Evolutionary conservation across 2,329 filamentous ascomycete species (phyloP), one percentile per base, ranked within the genome.

Genomic region (Aspergillus sp.): DNA sequence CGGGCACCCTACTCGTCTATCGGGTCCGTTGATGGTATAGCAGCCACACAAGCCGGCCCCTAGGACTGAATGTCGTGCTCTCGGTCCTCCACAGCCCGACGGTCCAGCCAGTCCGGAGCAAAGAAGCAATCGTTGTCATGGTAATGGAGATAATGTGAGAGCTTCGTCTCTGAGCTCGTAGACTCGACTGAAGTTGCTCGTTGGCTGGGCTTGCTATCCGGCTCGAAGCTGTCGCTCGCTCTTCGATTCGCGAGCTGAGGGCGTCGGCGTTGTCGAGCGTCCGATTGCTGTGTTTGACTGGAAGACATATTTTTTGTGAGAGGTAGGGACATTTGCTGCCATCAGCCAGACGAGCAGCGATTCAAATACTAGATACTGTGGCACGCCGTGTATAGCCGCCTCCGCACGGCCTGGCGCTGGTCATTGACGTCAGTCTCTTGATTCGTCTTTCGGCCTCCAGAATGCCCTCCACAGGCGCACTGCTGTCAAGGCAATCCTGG

Each of bases 81-180:
- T 40, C 21, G 39, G 37, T 41, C 37, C 15, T 23, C 31, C 44
- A 52, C 46, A 4, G 21, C 40, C 21, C 44, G 57, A 14, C 39
- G 52, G 7, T 65, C 68, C 7, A 71, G 55, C 64, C 66, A 66
- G 39, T 45, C 62, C 3, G 70, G 70, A 24, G 70, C 69, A 44
- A 74, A 74, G 56, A 74, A 74, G 52, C 65, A 63, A 35, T 69
- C 68, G 47, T 74, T 73, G 46, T 74, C 71, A 57, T 74, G 70
- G 27, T 69, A 74, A 52, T 72, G 67, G 17, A 73, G 70, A 58
- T 68, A 65, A 62, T 74, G 70, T 27, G 67, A 66, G 17, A 71
- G 21, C 21, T 68, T 62, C 5, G 65, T 62, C 23, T 69, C 50
- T 17, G 53, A 56, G 49, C 21, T 55, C 17, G 49, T 40, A 40